Conservation (phyloP, 2,329 filamentous ascomycete genomes). For the Aspergillus pseudotamarii region DNA sequence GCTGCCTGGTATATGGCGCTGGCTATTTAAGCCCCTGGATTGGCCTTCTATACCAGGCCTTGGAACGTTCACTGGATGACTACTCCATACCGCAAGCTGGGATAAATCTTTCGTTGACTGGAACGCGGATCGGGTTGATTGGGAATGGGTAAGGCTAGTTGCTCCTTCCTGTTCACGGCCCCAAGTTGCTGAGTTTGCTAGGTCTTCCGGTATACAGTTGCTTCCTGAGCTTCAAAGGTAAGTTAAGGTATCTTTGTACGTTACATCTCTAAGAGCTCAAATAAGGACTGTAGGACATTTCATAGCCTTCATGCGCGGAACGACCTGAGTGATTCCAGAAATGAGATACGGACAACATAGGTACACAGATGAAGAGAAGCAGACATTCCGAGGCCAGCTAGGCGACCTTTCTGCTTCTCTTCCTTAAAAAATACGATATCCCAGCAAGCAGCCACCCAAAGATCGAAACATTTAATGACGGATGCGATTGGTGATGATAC, state of each 20-base stretch:
- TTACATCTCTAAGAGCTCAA: background rate
- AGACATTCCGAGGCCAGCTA: background rate
- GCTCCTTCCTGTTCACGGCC: background rate
- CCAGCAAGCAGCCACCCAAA: background rate
- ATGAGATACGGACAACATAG: background rate
- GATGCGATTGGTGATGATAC: background rate
- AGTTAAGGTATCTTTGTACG: background rate
- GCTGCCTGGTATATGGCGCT: background rate
- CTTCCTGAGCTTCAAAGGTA: background rate
- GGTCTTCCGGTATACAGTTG: background rate
- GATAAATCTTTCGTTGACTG: slow-evolving; percentile 35
- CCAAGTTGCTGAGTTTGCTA: background rate
- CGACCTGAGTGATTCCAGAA: background rate
- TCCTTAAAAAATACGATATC: background rate
- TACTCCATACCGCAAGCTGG: slow-evolving; percentile 49
- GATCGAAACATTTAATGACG: background rate
- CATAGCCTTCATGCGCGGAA: background rate
- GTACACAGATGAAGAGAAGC: background rate
- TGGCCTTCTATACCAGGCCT: slow-evolving; percentile 52
- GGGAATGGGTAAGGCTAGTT: slow-evolving; percentile 30
- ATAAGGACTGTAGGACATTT: background rate
- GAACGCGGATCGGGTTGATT: slow-evolving; percentile 38
- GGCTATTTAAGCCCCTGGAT: slow-evolving; percentile 32
- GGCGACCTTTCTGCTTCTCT: background rate
- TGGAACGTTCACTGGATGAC: slow-evolving; percentile 46